These are phyloP conservation scores for Wickerhamomyces xylosicus DNA, from an alignment of 805 yeast genomes.

Conservation along the genomic window DNA sequence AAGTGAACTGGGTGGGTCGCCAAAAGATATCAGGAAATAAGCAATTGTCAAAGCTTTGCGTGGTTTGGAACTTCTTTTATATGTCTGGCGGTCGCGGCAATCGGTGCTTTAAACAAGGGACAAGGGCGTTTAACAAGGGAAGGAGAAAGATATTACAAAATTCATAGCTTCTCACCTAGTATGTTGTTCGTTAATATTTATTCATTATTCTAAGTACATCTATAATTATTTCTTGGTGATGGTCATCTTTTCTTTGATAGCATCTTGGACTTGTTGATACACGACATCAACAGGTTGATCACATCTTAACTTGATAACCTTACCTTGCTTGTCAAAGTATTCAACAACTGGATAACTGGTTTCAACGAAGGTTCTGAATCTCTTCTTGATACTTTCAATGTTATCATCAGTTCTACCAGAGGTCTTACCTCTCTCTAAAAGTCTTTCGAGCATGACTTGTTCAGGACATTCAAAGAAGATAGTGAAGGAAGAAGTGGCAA, in stretches of 20 bases:
- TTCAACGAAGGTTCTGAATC: conserved; percentile 78
- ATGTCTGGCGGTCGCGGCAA: too few relatives aligned
- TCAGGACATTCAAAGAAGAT: conserved; percentile 79
- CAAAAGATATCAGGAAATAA: too few relatives aligned
- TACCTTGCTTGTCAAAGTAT: conserved; percentile 59
- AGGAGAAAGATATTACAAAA: not conserved
- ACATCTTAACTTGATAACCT: conserved; percentile 73
- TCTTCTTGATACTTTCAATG: conserved; percentile 78
- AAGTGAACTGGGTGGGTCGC: too few relatives aligned
- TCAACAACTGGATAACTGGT: conserved; percentile 94
- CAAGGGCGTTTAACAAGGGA: too few relatives aligned
- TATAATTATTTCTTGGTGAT: too few relatives aligned
- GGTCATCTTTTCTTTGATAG: conserved; percentile 37
- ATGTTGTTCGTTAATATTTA: not conserved
- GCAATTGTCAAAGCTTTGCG: too few relatives aligned
- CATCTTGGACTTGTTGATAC: conserved; percentile 54
- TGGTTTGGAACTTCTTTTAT: too few relatives aligned
- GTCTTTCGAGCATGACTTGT: conserved; percentile 70
- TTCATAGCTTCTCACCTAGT: not conserved
- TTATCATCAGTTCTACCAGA: conserved; percentile 93
- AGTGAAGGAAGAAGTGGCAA: conserved; percentile 61
- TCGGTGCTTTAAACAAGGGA: too few relatives aligned
- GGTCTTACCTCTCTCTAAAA: conserved; percentile 86
- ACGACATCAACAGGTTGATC: conserved; percentile 76
- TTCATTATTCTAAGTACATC: not conserved